Evolutionary conservation across 495 filamentous ascomycete species (phyloP), one percentile per base, ranked within the genome.

Genomic region (Tuber microsphaerosporum): DNA sequence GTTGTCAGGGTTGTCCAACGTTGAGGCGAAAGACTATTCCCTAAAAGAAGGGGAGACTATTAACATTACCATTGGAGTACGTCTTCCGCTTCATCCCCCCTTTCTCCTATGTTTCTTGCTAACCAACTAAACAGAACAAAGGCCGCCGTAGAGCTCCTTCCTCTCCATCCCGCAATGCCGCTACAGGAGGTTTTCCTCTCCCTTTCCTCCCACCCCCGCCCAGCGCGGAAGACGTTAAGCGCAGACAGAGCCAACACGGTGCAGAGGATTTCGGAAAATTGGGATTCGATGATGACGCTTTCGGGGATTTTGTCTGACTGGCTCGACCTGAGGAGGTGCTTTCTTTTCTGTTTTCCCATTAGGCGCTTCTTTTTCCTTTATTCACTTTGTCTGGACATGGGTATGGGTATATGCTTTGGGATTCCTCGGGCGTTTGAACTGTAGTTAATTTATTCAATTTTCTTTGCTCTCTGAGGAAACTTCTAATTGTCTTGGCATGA

Each of bases 31-130:
- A 73, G 92, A 94, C 82, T 92, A 91, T 77, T 91, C 90, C 74
- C 80, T 95, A 70, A 94, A 94, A 84, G 91, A 93, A 75, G 92
- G 92, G 16, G 90, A 95, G 86, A 94, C 91, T 4, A 94, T 95
- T 72, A 91, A 89, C 56, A 89, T 95, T 70, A 92, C 92, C 82
- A 84, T 94, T 75, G 90, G 89, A 46, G 87, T 83, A 75, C 10
- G 71, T 77, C 34, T 7, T 10, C n/a, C 37, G 2, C 17, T 22
- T 10, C 26, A 31, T 14, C 31, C 70, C 70, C 70, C 20, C 70
- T 45, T 20, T 20, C 34, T 37, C 26, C 10, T 2, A 51, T 20
- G 17, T 46, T 31, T n/a, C 51, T 51, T 68, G 80, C 81, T 65
- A 34, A 65, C 3, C 12, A 19, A 42, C 78, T 82, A 48, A 84